Evolutionary conservation across 176 grass and related monocot genomes (phyloP).

Genomic region (Musa troglodytarum): DNA sequence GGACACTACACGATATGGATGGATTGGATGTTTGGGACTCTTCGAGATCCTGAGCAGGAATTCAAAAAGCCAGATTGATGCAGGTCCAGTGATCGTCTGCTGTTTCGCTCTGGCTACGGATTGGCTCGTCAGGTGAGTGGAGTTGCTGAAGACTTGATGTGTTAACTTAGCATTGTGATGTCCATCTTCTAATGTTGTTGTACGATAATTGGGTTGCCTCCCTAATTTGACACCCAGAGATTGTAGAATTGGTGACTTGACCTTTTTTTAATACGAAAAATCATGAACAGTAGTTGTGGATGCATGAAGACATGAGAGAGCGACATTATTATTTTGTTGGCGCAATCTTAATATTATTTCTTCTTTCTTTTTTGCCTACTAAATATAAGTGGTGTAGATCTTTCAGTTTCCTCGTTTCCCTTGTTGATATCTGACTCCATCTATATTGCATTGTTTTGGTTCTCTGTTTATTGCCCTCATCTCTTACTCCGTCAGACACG

Average conservation of each 20-base stretch:
- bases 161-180: background rate
- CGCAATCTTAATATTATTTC: too few species aligned
- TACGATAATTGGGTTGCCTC: background rate
- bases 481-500: too few species aligned
- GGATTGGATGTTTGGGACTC: constrained; percentile 93
- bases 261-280: background rate
- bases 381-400: too few species aligned
- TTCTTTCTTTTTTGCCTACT: too few species aligned
- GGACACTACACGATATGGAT: constrained; percentile 95
- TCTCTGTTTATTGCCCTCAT: too few species aligned
- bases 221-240: background rate
- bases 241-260: background rate
- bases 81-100: background rate
- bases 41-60: constrained; percentile 63
- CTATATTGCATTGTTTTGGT: too few species aligned
- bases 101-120: background rate
- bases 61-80: constrained; percentile 40
- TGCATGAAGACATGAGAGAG: background rate
- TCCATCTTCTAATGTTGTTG: background rate
- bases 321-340: too few species aligned
- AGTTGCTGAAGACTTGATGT: background rate
- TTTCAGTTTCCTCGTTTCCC: too few species aligned
- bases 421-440: too few species aligned
- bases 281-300: background rate
- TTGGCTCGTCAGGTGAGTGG: background rate